Conservation (phyloP, 2,329 filamentous ascomycete genomes). For the Colletotrichum cordylinicola region DNA sequence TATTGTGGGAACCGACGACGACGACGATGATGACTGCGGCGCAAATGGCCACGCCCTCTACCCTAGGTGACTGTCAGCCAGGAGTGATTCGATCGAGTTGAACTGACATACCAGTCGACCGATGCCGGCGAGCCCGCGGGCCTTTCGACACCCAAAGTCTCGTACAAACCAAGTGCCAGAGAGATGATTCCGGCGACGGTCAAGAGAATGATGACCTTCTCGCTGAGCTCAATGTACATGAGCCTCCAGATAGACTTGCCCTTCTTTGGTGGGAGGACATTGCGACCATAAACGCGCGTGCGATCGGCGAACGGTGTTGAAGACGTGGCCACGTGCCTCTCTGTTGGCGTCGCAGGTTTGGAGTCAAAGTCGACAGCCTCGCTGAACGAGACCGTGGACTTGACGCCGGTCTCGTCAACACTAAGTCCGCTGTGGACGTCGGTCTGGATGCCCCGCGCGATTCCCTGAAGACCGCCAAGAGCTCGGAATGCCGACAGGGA, state of each 20-base stretch:
- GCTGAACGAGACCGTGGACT: slow-evolving; percentile 70
- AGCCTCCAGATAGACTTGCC: slow-evolving; percentile 64
- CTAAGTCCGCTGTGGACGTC: slow-evolving; percentile 69
- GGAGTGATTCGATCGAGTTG: slow-evolving; percentile 43
- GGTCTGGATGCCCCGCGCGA: slow-evolving; percentile 73
- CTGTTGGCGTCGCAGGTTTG: not conserved
- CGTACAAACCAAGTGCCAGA: slow-evolving; percentile 70
- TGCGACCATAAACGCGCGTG: slow-evolving; percentile 63
- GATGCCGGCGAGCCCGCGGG: slow-evolving; percentile 41
- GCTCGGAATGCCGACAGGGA: slow-evolving; percentile 75
- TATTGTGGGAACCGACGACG: slow-evolving; percentile 66
- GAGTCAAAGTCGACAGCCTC: slow-evolving; percentile 56
- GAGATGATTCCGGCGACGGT: slow-evolving; percentile 71
- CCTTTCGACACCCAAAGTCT: slow-evolving; percentile 61
- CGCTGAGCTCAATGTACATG: slow-evolving; percentile 72
- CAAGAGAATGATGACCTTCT: slow-evolving; percentile 71
- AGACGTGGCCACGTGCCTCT: not conserved
- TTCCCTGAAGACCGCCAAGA: slow-evolving; percentile 70
- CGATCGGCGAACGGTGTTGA: slow-evolving; percentile 48
- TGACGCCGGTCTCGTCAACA: slow-evolving; percentile 67
- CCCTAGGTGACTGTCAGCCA: slow-evolving; percentile 20
- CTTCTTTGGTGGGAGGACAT: slow-evolving; percentile 68
- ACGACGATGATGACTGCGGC: slow-evolving; percentile 71
- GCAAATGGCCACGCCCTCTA: slow-evolving; percentile 72
- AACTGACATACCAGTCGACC: slow-evolving; percentile 66